Conservation (phyloP, 176 grass and related monocot genomes). For the Pontederia crassipes region DNA sequence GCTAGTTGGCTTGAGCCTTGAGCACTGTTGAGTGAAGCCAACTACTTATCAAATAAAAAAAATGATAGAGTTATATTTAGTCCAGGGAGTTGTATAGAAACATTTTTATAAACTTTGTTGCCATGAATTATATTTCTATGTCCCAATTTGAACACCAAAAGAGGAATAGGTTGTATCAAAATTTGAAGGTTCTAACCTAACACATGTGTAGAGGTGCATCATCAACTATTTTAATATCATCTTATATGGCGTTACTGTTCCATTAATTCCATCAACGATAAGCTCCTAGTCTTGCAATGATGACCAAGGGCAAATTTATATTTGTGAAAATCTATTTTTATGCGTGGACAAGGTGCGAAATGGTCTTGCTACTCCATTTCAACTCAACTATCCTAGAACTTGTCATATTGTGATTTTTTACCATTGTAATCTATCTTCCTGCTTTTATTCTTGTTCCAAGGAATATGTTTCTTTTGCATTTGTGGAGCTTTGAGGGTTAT, state of each 20-base stretch:
- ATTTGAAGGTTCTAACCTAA: not conserved
- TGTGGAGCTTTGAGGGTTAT: too few species aligned
- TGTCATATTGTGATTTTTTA: too few species aligned
- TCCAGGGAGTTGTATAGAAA: not conserved
- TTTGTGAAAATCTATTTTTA: too few species aligned
- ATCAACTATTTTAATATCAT: not conserved
- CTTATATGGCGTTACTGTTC: not conserved
- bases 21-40: not conserved
- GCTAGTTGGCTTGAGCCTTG: not conserved
- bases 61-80: not conserved
- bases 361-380: too few species aligned
- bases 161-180: not conserved
- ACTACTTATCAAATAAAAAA: not conserved
- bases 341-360: not conserved
- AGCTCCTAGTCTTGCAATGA: not conserved
- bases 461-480: too few species aligned
- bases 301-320: not conserved
- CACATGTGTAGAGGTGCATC: not conserved
- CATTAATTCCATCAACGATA: not conserved
- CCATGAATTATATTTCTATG: not conserved
- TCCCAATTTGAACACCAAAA: not conserved
- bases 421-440: too few species aligned
- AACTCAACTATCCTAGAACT: too few species aligned
- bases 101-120: not conserved
- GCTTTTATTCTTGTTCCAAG: too few species aligned